These are phyloP conservation scores for Hypholoma sublateritium DNA, from an alignment of 768 basidiomycete species.

Conservation along the genomic window DNA sequence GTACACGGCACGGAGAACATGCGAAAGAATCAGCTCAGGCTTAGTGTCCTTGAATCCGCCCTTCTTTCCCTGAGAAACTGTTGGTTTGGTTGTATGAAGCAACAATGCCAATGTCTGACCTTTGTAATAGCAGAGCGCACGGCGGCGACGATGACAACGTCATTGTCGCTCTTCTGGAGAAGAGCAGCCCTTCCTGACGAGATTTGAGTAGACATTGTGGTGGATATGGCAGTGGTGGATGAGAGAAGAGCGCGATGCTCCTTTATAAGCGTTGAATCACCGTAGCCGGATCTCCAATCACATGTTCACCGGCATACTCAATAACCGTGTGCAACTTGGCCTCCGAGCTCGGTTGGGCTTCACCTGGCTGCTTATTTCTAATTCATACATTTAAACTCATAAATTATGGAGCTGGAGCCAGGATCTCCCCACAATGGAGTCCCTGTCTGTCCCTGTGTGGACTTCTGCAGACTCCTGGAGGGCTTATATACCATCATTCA, in stretches of 20 bases:
- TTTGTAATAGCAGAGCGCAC: constrained; percentile 92
- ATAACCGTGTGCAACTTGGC: background rate
- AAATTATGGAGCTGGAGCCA: too few species aligned
- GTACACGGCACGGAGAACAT: constrained; percentile 75
- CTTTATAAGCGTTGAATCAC: background rate
- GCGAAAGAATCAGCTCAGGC: constrained; percentile 79
- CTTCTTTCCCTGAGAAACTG: constrained; percentile 59
- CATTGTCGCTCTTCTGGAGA: constrained; percentile 74
- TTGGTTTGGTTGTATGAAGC: background rate
- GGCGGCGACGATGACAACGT: constrained; percentile 89
- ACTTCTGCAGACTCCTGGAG: too few species aligned
- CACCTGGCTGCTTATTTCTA: too few species aligned
- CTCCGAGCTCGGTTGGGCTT: too few species aligned
- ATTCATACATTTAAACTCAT: too few species aligned
- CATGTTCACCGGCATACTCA: constrained; percentile 1
- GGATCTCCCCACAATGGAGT: too few species aligned
- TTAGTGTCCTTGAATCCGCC: constrained; percentile 91
- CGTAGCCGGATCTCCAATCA: constrained; percentile 10
- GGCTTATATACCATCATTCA: too few species aligned
- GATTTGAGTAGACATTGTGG: constrained; percentile 33
- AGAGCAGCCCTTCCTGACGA: constrained; percentile 55
- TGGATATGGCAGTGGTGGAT: constrained; percentile 12
- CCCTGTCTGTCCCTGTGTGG: too few species aligned
- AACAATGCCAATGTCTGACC: constrained; percentile 37
- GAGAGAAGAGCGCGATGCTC: constrained; percentile 6